Conservation (phyloP, 345 rosid genomes). For the Streptanthus diversifolius region DNA sequence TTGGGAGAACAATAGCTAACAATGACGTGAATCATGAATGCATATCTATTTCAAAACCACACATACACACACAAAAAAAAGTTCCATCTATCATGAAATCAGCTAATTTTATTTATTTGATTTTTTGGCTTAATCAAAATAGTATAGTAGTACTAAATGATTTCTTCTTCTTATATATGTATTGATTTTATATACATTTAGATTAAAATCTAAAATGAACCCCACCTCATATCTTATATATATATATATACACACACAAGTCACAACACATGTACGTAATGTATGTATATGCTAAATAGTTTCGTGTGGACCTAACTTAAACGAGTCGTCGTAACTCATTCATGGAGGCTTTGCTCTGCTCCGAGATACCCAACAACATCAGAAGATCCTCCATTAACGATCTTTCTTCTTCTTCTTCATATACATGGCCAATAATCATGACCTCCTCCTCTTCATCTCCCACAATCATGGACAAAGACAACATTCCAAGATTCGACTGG, state of each 20-base stretch:
- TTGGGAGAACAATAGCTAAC: not conserved
- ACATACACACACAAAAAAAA: not conserved
- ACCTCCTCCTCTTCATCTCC: constrained; percentile 29
- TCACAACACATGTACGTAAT: not conserved
- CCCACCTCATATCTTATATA: constrained; percentile 17
- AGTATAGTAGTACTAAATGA: not conserved
- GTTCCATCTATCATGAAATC: not conserved
- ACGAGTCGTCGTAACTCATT: constrained; percentile 26
- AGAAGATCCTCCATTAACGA: constrained; percentile 24
- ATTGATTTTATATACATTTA: not conserved
- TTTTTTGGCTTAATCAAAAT: not conserved
- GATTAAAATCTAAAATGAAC: not conserved
- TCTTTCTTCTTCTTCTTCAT: constrained; percentile 20
- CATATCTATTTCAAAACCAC: not conserved
- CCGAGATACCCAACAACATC: constrained; percentile 33
- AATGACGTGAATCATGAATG: constrained; percentile 7
- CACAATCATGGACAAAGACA: constrained; percentile 17
- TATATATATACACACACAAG: constrained; percentile 31
- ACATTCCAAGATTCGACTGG: constrained; percentile 56
- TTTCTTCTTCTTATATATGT: not conserved
- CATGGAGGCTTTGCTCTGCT: constrained; percentile 44
- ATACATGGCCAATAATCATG: constrained; percentile 69
- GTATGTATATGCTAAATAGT: not conserved
- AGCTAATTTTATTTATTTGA: not conserved
- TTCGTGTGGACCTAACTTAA: constrained; percentile 28